Evolutionary conservation across 2,329 filamentous ascomycete species (phyloP).

Genomic region (Phaeosphaeriaceae sp.): DNA sequence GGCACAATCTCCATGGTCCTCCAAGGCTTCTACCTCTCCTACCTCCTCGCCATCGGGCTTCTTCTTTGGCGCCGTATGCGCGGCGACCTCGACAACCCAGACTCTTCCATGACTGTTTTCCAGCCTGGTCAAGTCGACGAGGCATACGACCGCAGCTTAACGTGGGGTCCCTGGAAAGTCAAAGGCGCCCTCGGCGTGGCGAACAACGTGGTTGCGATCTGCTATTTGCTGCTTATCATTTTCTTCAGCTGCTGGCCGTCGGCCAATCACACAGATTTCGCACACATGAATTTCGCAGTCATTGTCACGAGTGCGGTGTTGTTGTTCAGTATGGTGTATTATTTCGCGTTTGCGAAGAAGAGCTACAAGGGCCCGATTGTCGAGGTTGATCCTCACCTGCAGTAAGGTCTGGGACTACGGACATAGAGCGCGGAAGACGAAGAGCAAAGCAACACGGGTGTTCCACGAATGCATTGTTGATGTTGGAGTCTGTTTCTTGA

Average conservation of each 20-base stretch:
- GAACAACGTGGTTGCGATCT: constrained; percentile 43
- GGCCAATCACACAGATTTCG: constrained; percentile 18
- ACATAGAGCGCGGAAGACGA: not conserved
- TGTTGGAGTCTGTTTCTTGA: not conserved
- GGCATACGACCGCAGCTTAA: constrained; percentile 26
- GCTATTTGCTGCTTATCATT: constrained; percentile 40
- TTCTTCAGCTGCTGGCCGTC: constrained; percentile 48
- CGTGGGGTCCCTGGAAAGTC: constrained; percentile 46
- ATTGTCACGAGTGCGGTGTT: constrained; percentile 40
- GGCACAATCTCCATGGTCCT: constrained; percentile 45
- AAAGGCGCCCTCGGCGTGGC: constrained; percentile 34
- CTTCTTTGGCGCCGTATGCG: constrained; percentile 46
- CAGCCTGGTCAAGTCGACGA: constrained; percentile 28
- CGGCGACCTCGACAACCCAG: constrained; percentile 36
- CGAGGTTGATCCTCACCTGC: constrained; percentile 34
- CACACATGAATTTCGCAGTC: constrained; percentile 43
- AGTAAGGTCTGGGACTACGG: constrained; percentile 8
- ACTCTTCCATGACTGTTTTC: constrained; percentile 31
- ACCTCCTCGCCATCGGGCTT: constrained; percentile 40
- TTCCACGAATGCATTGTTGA: not conserved
- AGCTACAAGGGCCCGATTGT: constrained; percentile 44
- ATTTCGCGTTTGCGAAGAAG: constrained; percentile 36
- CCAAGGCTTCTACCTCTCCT: constrained; percentile 47
- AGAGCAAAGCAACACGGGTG: not conserved
- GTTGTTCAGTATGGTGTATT: constrained; percentile 40